phyloP scores from a whole-genome alignment of 1,284 basidiomycete species.

The Volvariella surrecta region DNA sequence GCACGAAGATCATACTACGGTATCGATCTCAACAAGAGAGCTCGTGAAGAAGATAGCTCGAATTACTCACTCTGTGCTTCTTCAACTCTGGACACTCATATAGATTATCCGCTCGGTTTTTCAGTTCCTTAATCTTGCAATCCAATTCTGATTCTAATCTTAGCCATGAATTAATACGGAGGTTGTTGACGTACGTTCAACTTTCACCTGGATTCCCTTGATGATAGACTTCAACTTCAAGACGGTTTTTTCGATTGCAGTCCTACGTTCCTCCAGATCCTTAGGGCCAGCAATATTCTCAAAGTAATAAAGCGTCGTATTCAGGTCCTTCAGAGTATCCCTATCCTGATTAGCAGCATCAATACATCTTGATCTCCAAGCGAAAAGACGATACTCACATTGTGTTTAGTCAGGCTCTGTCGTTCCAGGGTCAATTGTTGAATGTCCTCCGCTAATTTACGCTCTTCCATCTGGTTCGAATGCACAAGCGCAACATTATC shows the following conservation, averaged over 20 bases:
- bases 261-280: constrained; percentile 37
- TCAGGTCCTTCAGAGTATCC: constrained; percentile 52
- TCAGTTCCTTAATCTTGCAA: constrained; percentile 33
- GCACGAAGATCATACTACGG: constrained; percentile 67
- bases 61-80: constrained; percentile 40
- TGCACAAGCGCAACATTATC: constrained; percentile 45
- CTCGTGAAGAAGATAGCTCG: too few species aligned
- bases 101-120: constrained; percentile 30
- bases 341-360: too few species aligned
- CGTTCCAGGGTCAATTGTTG: constrained; percentile 35
- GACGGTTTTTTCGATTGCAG: constrained; percentile 31
- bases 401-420: constrained; percentile 37
- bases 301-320: constrained; percentile 56
- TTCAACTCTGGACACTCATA: constrained; percentile 58
- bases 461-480: constrained; percentile 34
- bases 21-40: constrained; percentile 1
- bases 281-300: constrained; percentile 49
- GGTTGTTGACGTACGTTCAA: constrained; percentile 35
- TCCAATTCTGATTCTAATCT: constrained; percentile 39
- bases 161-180: neutral
- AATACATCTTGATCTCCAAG: constrained; percentile 5
- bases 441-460: constrained; percentile 39
- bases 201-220: constrained; percentile 38
- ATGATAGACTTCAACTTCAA: constrained; percentile 44
- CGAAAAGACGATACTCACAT: constrained; percentile 33